A percentile compares a stretch with the other conserved stretches of the same genome.
Conservation (phyloP, 768 basidiomycete genomes). For the Coprinopsis strossmayeri region DNA sequence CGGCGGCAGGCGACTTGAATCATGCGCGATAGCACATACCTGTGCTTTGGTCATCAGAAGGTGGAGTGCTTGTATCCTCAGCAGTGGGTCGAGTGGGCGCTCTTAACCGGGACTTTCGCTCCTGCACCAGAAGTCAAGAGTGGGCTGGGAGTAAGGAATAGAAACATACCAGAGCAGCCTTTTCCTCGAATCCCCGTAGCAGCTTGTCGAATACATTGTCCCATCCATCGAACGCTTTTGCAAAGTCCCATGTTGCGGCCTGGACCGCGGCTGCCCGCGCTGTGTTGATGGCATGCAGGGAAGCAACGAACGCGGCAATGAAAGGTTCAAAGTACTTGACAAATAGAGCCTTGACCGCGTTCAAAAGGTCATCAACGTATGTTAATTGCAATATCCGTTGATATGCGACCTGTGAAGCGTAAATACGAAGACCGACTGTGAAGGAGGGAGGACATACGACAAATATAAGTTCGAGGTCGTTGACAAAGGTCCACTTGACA, state of each 20-base stretch:
- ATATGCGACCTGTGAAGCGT: conserved; percentile 74
- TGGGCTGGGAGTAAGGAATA: conserved; percentile 5
- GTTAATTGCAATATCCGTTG: conserved; percentile 93
- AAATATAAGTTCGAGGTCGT: conserved; percentile 94
- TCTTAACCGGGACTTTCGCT: conserved; percentile 63
- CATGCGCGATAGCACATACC: conserved; percentile 28
- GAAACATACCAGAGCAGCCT: conserved; percentile 54
- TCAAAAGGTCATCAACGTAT: conserved; percentile 86
- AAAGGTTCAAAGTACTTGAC: conserved; percentile 83
- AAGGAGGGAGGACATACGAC: conserved; percentile 53
- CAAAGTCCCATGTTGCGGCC: conserved; percentile 58
- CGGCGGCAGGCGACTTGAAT: conserved; percentile 26
- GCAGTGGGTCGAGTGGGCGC: conserved; percentile 29
- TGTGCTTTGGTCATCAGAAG: conserved; percentile 56
- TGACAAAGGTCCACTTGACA: conserved; percentile 91
- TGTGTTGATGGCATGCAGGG: conserved; percentile 58
- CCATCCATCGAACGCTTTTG: conserved; percentile 71
- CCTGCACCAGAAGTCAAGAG: conserved; percentile 32
- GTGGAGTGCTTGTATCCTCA: conserved; percentile 38
- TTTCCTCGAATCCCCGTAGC: conserved; percentile 66
- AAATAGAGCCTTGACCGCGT: conserved; percentile 76
- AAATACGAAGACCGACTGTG: conserved; percentile 6
- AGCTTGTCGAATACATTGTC: conserved; percentile 75
- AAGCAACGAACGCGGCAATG: conserved; percentile 76
- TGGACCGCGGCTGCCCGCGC: conserved; percentile 35